Base-by-base conservation (phyloP, 2,329 filamentous ascomycete genomes). In the Penicillium polonicum region DNA sequence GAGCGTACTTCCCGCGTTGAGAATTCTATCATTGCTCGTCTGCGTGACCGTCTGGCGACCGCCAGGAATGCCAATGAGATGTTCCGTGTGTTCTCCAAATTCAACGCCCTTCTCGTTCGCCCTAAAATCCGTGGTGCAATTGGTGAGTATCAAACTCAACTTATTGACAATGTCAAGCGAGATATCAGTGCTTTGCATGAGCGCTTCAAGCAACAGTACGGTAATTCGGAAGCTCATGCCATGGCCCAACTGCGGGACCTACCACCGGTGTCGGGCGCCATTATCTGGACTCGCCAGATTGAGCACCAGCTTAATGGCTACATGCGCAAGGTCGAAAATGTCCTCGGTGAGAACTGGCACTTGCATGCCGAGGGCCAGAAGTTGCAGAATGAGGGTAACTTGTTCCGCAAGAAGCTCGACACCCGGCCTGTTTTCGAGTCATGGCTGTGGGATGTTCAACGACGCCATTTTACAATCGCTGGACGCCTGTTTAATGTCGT, bases 61-160 rank as follows among this genome's bases (percentile, higher is more conserved):
- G 93, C 94, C 13, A 97, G 96, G 81, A 96, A 92, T 61, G 94
- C 94, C 41, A 97, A 96, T 72, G 95, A 99, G 77, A 99, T 99
- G 94, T 99, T 99, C 75, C 90, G 95, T 54, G 94, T 99, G 60
- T 99, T 99, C 74, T 97, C 94, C 52, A 97, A 97, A 73, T 99
- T 99, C 84, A 99, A 99, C 72, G 94, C 94, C 2, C 87, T 99
- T 31, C 96, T 99, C 67, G 93, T 99, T 56, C 87, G 94, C 59
- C 94, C 94, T n/a, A 99, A 99, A 82, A 97, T 99, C 77, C 88
- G 94, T 64, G 92, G 95, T 65, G 95, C 94, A 55, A 99, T 99
- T 70, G 90, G 92, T 43, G 93, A 99, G 77, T 99, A 99, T 73
- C 94, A 99, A 75, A 94, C 93, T 5, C 92, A 97, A 75, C 86